Base-by-base conservation (phyloP, 805 yeast species). In the Pachysolen tannophilus region DNA sequence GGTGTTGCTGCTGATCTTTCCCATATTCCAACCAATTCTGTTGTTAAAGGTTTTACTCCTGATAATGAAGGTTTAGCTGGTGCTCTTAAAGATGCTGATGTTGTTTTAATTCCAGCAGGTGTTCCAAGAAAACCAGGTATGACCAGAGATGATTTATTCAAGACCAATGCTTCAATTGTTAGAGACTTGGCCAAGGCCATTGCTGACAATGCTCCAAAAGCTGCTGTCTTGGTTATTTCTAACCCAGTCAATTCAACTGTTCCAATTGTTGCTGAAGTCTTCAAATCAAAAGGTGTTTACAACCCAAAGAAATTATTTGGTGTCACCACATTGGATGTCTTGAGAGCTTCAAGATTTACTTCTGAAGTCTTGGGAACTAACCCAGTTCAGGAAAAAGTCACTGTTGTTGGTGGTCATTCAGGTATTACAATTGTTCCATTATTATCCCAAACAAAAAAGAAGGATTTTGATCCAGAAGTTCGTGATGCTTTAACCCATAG, bases 1-100 rank as follows among this genome's bases (percentile, higher is more conserved):
- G 97, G 97, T 69, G 97, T 88, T 43, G 97, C 96, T 46, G 88
- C 97, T 39, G 97, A 88, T 56, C 72, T 88, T 43, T 83, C 95
- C 30, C 97, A 88, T 67, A 75, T 88, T 53, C 92, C 94, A 67
- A 84, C 96, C 57, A 77, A 83, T 71, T 84, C 95, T 44, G 75
- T 74, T 39, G 96, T 90, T 50, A 73, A 67, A 47, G 97, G 97
- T 46, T 88, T 72, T 72, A 72, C 84, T 40, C 94, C 95, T 49
- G 94, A 83, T 45, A 74, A 78, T 42, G 72, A 72, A 34, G 83
- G 83, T 23, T 65, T 86, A 71, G n/a, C n/a, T n/a, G n/a, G n/a
- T n/a, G 59, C 72, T 15, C 58, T 67, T 41, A 60, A 59, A 45
- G 68, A 59, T 33, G 43, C 68, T 14, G 60, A 67, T 42, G 46